Base-by-base conservation (phyloP, 2,329 filamentous ascomycete species). In the Pseudopyrenochaeta lycopersici region DNA sequence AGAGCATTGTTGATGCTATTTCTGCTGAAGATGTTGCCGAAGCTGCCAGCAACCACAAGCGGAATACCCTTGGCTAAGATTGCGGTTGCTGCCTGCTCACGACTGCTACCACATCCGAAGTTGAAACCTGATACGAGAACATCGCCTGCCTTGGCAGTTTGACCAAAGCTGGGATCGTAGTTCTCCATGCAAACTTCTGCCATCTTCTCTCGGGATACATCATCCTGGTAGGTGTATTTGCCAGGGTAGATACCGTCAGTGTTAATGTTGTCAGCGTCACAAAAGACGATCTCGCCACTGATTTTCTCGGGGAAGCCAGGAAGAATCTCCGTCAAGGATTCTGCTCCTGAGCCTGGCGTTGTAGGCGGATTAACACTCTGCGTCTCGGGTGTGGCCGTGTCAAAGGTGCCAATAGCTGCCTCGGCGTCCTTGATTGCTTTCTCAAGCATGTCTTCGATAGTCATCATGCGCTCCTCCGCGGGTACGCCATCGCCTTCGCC, bases 161-260 rank as follows among this genome's bases (percentile, higher is more conserved):
- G 74, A 9, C 82, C 75, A 72, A 97, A 97, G 0, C 80, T 73
- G 0, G 84, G 78, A 72, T 98, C 94, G 78, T 97, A 98, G 82
- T 98, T 98, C 73, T 90, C 85, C 92, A 98, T 97, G 76, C 90
- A 93, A 0, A 93, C 92, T 62, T 90, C 81, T 0, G 92, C 91
- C 94, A 98, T 97, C 51, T 86, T 86, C 56, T 91, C 89, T 0
- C 78, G 80, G 0, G 90, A 79, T 1, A 98, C 82, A 66, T 90
- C 84, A 70, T 98, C 93, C 72, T 96, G 91, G 77, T 98, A 98
- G 0, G 93, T 97, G 75, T 91, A 92, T 72, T 93, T 92, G 4
- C 91, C 92, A 0, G 92, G 90, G 75, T 98, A 98, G 73, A 98
- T 97, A 48, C 85, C 88, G 70, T 98, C 94, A 0, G 94, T 98